phyloP scores from a whole-genome alignment of 495 filamentous ascomycete species.

The Tuber magnatum region DNA sequence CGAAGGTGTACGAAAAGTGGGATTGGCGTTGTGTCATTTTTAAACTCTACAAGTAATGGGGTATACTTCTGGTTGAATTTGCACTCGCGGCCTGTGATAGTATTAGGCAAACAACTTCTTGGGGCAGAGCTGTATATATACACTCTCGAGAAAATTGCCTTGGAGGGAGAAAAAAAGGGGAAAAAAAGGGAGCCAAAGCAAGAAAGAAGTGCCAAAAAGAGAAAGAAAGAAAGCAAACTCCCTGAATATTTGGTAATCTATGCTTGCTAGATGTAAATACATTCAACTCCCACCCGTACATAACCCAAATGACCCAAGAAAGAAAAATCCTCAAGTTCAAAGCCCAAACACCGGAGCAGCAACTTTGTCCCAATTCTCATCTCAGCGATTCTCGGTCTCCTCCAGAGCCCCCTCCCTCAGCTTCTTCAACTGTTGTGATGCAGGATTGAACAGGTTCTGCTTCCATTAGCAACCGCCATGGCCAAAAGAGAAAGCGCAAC shows the following conservation, averaged over 20 bases:
- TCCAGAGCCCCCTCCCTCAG: constrained; percentile 66
- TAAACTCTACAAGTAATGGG: not conserved
- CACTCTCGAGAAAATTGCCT: not conserved
- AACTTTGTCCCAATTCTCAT: constrained; percentile 85
- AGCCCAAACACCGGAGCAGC: constrained; percentile 65
- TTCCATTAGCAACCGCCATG: constrained; percentile 39
- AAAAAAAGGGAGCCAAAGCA: no score
- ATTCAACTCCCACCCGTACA: not conserved
- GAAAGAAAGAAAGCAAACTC: not conserved
- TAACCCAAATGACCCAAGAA: constrained; percentile 1
- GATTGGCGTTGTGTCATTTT: constrained; percentile 3
- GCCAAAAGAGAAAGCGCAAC: constrained; percentile 36
- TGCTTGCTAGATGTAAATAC: not conserved
- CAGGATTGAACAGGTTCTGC: constrained; percentile 44
- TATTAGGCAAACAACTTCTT: not conserved
- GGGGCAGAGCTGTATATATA: not conserved
- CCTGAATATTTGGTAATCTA: not conserved
- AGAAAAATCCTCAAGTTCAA: constrained; percentile 19
- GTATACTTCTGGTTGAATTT: not conserved
- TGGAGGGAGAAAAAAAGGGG: no score
- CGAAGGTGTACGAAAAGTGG: constrained; percentile 6
- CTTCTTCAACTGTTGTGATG: constrained; percentile 48
- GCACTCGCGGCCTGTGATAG: not conserved
- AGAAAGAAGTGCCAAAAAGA: not conserved
- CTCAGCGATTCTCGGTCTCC: constrained; percentile 77